A percentile compares a stretch with the other conserved stretches of the same genome.
phyloP scores from a whole-genome alignment of 1,139 yeast genomes.

The Diutina scorzettiae region DNA sequence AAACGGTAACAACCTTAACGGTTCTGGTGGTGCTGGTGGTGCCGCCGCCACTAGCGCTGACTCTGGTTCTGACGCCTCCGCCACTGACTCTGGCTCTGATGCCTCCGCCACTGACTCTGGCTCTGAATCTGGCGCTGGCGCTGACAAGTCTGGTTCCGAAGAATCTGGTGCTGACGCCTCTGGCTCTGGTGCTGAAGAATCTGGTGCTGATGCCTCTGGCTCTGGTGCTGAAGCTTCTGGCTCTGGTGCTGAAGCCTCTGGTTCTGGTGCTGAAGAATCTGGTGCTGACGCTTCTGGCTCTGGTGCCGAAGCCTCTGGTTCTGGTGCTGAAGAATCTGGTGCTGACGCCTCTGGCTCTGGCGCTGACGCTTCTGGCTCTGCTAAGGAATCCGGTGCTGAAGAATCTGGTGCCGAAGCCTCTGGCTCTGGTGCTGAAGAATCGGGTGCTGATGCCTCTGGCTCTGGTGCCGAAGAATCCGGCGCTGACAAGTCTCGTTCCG shows the following conservation, averaged over 20 bases:
- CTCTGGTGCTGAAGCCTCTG: not conserved
- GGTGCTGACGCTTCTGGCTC: not conserved
- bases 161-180: not conserved
- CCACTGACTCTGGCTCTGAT: not conserved
- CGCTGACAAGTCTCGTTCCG: not conserved
- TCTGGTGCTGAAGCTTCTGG: conserved; percentile 1
- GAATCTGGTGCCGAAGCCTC: not conserved
- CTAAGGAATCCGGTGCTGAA: not conserved
- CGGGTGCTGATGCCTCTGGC: not conserved
- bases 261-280: conserved; percentile 3
- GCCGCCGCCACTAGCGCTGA: not conserved
- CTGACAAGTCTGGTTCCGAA: not conserved
- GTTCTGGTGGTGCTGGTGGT: not conserved
- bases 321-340: not conserved
- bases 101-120: not conserved
- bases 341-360: not conserved
- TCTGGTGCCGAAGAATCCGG: not conserved
- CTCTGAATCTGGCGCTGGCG: not conserved
- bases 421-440: not conserved
- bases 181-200: not conserved
- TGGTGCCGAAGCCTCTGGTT: not conserved
- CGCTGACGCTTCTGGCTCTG: not conserved
- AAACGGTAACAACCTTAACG: conserved; percentile 3
- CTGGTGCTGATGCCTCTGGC: not conserved
- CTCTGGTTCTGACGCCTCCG: not conserved